Conservation (phyloP, 2,329 filamentous ascomycete genomes). For the Thermothelomyces thermophilus region DNA sequence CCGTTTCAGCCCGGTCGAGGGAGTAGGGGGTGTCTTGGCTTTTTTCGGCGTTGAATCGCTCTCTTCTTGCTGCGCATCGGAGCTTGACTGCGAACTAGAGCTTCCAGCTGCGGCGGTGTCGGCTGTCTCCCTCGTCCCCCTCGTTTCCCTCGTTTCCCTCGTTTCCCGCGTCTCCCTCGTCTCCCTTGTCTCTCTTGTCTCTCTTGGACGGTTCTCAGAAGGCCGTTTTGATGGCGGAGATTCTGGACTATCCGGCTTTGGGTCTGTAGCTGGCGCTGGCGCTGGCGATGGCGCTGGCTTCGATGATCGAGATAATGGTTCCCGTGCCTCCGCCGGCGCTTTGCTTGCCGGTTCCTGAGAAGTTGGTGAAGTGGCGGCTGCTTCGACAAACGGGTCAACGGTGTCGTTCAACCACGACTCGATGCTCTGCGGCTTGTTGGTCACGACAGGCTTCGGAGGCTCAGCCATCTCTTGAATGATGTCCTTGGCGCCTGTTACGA, state of each 20-base stretch:
- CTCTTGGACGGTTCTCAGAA: conserved; percentile 21
- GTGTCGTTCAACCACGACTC: conserved; percentile 60
- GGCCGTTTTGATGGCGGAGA: conserved; percentile 16
- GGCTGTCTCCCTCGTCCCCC: conserved; percentile 14
- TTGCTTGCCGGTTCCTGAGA: conserved; percentile 33
- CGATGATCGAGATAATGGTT: too few relatives aligned
- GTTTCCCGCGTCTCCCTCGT: too few relatives aligned
- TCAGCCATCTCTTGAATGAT: conserved; percentile 57
- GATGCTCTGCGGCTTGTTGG: conserved; percentile 56
- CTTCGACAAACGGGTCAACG: conserved; percentile 55
- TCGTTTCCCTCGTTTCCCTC: too few relatives aligned
- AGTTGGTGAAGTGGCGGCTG: conserved; percentile 25
- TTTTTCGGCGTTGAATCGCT: conserved; percentile 25
- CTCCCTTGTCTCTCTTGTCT: too few relatives aligned
- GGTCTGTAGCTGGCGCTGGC: conserved; percentile 16
- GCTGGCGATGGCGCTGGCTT: background rate
- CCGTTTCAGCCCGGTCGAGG: conserved; percentile 42
- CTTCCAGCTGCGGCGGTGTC: conserved; percentile 5
- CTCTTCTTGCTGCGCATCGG: conserved; percentile 19
- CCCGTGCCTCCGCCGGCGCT: background rate
- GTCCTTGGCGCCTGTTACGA: conserved; percentile 57
- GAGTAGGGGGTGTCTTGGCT: conserved; percentile 31
- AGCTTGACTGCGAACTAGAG: conserved; percentile 1
- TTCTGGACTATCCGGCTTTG: conserved; percentile 22
- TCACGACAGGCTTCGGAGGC: conserved; percentile 41